A percentile compares a stretch with the other conserved stretches of the same genome.
These are phyloP conservation scores for Conringia planisiliqua DNA, from an alignment of 345 rosid genomes.

Conservation along the genomic window DNA sequence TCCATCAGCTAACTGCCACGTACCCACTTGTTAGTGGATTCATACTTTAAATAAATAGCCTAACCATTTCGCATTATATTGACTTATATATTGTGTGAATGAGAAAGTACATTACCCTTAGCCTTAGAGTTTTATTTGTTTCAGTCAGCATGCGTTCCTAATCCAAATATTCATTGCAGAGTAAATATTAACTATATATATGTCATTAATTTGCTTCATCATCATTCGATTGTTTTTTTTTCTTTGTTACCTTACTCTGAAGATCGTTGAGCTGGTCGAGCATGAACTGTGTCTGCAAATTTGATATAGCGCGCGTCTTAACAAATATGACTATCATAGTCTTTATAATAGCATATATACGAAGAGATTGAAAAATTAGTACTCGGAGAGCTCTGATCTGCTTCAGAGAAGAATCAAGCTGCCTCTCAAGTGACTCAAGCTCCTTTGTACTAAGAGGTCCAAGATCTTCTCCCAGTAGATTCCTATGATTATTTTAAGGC, in stretches of 20 bases:
- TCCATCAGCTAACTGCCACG: conserved; percentile 80
- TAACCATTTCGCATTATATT: background rate
- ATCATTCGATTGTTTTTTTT: background rate
- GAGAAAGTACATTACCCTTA: conserved; percentile 49
- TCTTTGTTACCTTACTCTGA: conserved; percentile 61
- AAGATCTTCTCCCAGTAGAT: conserved; percentile 87
- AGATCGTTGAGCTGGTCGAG: conserved; percentile 93
- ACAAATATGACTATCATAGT: background rate
- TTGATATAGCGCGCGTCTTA: background rate
- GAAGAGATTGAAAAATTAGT: conserved; percentile 6
- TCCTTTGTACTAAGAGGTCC: conserved; percentile 84
- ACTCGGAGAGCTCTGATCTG: conserved; percentile 88
- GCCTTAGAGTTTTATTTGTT: conserved; percentile 73
- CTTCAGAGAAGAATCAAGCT: conserved; percentile 87
- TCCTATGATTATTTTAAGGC: conserved; percentile 39
- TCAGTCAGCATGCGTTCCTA: conserved; percentile 77
- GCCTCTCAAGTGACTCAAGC: conserved; percentile 92
- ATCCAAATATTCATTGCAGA: background rate
- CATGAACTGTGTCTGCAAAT: conserved; percentile 76
- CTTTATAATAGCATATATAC: background rate
- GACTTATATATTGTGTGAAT: background rate
- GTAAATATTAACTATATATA: background rate
- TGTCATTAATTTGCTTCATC: background rate
- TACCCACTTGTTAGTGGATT: background rate
- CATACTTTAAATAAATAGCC: background rate